These are phyloP conservation scores for Jamesozyma rosinii DNA, from an alignment of 805 yeast genomes.

Conservation along the genomic window DNA sequence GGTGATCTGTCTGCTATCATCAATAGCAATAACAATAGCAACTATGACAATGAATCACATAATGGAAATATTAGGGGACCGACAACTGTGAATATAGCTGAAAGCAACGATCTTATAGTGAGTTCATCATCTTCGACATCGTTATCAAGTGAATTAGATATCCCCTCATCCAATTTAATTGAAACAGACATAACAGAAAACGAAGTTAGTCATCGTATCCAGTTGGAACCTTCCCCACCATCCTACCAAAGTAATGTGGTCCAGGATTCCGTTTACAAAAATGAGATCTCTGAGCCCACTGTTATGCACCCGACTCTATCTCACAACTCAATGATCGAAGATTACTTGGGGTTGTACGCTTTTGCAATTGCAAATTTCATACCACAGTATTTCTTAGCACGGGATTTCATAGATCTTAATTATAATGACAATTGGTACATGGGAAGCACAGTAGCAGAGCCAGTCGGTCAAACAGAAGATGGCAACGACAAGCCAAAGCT, in stretches of 20 bases:
- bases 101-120: background rate
- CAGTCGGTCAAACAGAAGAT: background rate
- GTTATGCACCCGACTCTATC: constrained; percentile 19
- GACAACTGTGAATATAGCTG: background rate
- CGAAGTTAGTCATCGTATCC: background rate
- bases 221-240: constrained; percentile 1
- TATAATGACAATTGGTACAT: constrained; percentile 22
- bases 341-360: constrained; percentile 25
- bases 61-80: background rate
- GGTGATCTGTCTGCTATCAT: background rate
- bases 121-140: background rate
- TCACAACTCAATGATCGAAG: constrained; percentile 18
- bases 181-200: background rate
- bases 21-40: background rate
- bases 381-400: constrained; percentile 18
- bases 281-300: constrained; percentile 15
- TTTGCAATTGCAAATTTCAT: constrained; percentile 17
- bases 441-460: constrained; percentile 8
- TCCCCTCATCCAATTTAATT: background rate
- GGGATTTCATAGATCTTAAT: constrained; percentile 21
- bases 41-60: background rate
- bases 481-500: constrained; percentile 16
- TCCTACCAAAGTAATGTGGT: constrained; percentile 3
- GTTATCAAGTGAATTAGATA: background rate
- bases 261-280: constrained; percentile 5